These are phyloP conservation scores for Populus pruinosa DNA, from an alignment of 345 rosid genomes.

Conservation along the genomic window DNA sequence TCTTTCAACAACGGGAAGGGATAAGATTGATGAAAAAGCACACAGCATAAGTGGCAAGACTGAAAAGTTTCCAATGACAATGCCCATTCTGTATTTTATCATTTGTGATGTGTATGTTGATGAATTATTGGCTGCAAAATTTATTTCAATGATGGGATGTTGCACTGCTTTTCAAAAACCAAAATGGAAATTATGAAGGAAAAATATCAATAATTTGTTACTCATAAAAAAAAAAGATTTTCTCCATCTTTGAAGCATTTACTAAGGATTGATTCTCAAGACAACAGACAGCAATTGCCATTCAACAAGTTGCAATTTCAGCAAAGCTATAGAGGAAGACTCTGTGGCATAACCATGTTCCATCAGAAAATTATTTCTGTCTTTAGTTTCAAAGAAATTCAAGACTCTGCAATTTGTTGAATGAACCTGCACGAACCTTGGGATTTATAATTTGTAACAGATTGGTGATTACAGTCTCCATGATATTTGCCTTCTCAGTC, in stretches of 20 bases:
- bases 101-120: slow-evolving; percentile 11
- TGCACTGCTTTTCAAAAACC: not conserved
- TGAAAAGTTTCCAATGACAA: slow-evolving; percentile 2
- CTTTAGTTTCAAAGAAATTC: too few relatives aligned
- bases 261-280: not conserved
- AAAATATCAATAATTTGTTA: not conserved
- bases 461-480: too few relatives aligned
- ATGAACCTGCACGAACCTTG: too few relatives aligned
- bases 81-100: slow-evolving; percentile 13
- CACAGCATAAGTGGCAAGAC: slow-evolving; percentile 4
- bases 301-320: not conserved
- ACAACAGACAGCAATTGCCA: not conserved
- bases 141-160: not conserved
- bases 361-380: not conserved
- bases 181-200: not conserved
- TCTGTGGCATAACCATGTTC: not conserved
- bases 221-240: not conserved
- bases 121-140: not conserved
- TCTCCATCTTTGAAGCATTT: not conserved
- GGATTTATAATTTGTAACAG: too few relatives aligned
- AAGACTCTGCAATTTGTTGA: too few relatives aligned
- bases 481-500: too few relatives aligned
- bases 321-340: not conserved
- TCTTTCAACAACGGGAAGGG: not conserved
- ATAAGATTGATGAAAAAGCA: not conserved